Evolutionary conservation across 31 red algal species (phyloP).

Genomic region (Endocladia muricata): DNA sequence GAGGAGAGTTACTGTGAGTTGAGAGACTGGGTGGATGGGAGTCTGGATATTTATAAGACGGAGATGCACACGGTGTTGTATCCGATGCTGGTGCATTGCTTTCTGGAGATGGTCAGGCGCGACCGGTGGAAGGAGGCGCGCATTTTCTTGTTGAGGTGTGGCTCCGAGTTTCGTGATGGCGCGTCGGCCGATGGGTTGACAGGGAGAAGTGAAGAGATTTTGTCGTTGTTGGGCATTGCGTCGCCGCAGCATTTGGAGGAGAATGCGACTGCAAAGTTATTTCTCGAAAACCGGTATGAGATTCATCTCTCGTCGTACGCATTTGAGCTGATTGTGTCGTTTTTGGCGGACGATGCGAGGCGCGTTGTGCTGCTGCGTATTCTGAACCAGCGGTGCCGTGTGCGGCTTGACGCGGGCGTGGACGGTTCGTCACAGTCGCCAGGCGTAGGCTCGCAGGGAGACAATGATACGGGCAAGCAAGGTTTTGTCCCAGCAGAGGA

Average conservation of each 20-base stretch:
- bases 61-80: conserved; percentile 83
- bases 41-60: conserved; percentile 87
- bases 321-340: conserved; percentile 88
- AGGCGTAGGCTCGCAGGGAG: background rate
- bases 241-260: conserved; percentile 69
- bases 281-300: conserved; percentile 78
- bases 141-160: conserved; percentile 46
- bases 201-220: conserved; percentile 58
- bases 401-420: conserved; percentile 43
- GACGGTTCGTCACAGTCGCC: no score
- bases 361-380: conserved; percentile 78
- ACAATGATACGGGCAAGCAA: background rate
- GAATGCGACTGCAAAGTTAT: conserved; percentile 77
- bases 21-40: conserved; percentile 87
- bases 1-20: conserved; percentile 67
- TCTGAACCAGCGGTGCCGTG: conserved; percentile 68
- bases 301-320: conserved; percentile 79
- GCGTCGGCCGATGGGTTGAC: conserved; percentile 23
- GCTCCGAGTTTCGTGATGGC: conserved; percentile 49
- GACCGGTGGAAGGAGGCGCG: conserved; percentile 52
- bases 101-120: conserved; percentile 78
- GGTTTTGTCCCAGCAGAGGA: conserved; percentile 30
- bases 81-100: conserved; percentile 88
- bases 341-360: conserved; percentile 64
- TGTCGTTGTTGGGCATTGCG: conserved; percentile 60